Evolutionary conservation across 31 red algal genomes (phyloP).

Genomic region (Endocladia muricata): DNA sequence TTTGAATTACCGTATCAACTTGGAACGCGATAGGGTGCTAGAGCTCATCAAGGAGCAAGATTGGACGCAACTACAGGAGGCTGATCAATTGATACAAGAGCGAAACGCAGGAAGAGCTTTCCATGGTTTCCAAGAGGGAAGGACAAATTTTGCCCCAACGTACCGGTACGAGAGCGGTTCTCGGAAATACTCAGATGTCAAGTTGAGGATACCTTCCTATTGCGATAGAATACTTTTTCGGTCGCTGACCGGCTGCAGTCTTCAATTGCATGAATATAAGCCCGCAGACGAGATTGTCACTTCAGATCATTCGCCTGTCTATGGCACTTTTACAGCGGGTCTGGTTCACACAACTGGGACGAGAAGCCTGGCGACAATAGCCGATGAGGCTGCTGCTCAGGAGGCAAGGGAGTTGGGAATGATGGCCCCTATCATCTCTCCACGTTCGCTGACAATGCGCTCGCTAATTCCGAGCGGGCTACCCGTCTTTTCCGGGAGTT

Average conservation of each 20-base stretch:
- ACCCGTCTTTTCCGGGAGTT: background rate
- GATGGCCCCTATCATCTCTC: constrained; percentile 6
- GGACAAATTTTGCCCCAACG: constrained; percentile 79
- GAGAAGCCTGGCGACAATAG: constrained; percentile 12
- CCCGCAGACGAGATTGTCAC: constrained; percentile 54
- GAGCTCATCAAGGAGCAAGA: constrained; percentile 38
- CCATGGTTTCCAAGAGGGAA: constrained; percentile 81
- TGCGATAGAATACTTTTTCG: constrained; percentile 60
- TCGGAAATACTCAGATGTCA: constrained; percentile 36
- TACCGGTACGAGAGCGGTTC: constrained; percentile 78
- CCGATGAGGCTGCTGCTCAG: constrained; percentile 1
- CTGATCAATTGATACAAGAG: constrained; percentile 75
- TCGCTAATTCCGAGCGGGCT: constrained; percentile 2
- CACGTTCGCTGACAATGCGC: constrained; percentile 31
- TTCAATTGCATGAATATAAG: constrained; percentile 32
- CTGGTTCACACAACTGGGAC: constrained; percentile 25
- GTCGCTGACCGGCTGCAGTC: constrained; percentile 34
- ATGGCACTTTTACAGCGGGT: constrained; percentile 28
- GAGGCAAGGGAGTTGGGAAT: constrained; percentile 22
- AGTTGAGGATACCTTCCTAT: constrained; percentile 61
- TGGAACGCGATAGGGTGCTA: constrained; percentile 70
- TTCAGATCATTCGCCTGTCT: constrained; percentile 61
- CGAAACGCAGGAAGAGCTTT: constrained; percentile 53
- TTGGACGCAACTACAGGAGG: constrained; percentile 50
- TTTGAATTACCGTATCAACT: constrained; percentile 91